Conservation (phyloP, 2,329 filamentous ascomycete species). For the Teratosphaeria nubilosa region DNA sequence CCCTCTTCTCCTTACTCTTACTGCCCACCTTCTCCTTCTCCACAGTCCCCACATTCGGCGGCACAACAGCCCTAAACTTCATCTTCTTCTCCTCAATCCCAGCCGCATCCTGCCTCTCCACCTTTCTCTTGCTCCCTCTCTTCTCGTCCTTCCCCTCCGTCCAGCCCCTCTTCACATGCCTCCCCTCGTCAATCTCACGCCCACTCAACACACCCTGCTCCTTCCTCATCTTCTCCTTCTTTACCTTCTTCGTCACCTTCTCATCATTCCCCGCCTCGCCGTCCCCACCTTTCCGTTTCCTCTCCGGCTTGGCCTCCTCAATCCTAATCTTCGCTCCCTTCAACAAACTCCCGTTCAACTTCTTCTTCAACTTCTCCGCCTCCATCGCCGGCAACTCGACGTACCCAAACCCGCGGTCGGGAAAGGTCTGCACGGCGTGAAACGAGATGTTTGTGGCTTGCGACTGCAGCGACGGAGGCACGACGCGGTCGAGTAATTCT, state of each 20-base stretch:
- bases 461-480: conserved; percentile 57
- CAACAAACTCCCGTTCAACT: conserved; percentile 75
- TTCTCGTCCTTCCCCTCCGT: conserved; percentile 43
- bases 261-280: conserved; percentile 19
- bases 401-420: conserved; percentile 83
- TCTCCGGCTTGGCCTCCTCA: conserved; percentile 64
- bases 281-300: conserved; percentile 30
- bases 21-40: conserved; percentile 49
- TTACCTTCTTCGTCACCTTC: conserved; percentile 23
- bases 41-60: conserved; percentile 48
- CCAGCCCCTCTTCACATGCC: conserved; percentile 85
- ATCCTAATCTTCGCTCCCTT: conserved; percentile 78
- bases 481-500: conserved; percentile 59
- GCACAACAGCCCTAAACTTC: conserved; percentile 71
- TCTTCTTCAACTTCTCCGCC: conserved; percentile 84
- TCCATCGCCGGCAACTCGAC: conserved; percentile 71
- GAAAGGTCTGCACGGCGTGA: conserved; percentile 75
- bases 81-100: conserved; percentile 59
- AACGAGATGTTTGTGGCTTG: conserved; percentile 75
- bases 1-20: conserved; percentile 43
- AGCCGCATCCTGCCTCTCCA: conserved; percentile 26
- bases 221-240: conserved; percentile 44
- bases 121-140: conserved; percentile 36
- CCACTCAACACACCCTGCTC: conserved; percentile 51
- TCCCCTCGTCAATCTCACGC: conserved; percentile 58